These are phyloP conservation scores for Aureobasidium sp. DNA, from an alignment of 2,329 filamentous ascomycete species.

Conservation along the genomic window DNA sequence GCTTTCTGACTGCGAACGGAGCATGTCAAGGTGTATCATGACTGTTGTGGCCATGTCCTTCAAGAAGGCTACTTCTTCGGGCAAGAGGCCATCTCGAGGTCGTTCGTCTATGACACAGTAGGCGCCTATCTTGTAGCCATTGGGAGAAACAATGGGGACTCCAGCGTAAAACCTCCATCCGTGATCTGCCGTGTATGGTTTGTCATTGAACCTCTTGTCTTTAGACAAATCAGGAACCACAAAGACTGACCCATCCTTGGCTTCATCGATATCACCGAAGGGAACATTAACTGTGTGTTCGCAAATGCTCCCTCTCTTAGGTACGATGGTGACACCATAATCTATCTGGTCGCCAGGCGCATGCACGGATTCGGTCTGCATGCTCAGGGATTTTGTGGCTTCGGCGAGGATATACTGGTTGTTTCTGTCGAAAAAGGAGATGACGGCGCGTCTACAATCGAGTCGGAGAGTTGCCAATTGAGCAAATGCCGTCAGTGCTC, in stretches of 20 bases:
- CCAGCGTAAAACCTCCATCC: constrained; percentile 26
- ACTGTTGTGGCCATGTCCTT: constrained; percentile 21
- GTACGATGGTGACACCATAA: constrained; percentile 22
- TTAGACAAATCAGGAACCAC: constrained; percentile 19
- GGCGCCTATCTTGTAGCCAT: constrained; percentile 26
- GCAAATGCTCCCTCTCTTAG: constrained; percentile 23
- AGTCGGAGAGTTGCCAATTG: constrained; percentile 45
- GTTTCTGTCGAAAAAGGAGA: constrained; percentile 43
- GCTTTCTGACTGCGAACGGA: constrained; percentile 25
- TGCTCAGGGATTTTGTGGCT: constrained; percentile 39
- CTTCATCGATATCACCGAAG: constrained; percentile 11
- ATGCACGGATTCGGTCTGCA: constrained; percentile 21
- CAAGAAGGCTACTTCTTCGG: constrained; percentile 18
- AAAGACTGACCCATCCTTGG: constrained; percentile 12
- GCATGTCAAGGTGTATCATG: constrained; percentile 27
- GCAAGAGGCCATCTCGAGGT: constrained; percentile 16
- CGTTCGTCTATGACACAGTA: constrained; percentile 22
- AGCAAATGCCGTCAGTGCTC: constrained; percentile 38
- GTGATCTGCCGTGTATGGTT: constrained; percentile 22
- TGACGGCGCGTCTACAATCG: constrained; percentile 39
- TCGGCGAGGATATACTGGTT: constrained; percentile 47
- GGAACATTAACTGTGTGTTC: constrained; percentile 19
- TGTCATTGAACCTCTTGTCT: constrained; percentile 25
- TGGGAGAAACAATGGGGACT: constrained; percentile 24
- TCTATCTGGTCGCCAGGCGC: constrained; percentile 20